Evolutionary conservation across 768 basidiomycete genomes (phyloP), one percentile per base, ranked within the genome.

Genomic region (Coprinopsis marcescibilis): DNA sequence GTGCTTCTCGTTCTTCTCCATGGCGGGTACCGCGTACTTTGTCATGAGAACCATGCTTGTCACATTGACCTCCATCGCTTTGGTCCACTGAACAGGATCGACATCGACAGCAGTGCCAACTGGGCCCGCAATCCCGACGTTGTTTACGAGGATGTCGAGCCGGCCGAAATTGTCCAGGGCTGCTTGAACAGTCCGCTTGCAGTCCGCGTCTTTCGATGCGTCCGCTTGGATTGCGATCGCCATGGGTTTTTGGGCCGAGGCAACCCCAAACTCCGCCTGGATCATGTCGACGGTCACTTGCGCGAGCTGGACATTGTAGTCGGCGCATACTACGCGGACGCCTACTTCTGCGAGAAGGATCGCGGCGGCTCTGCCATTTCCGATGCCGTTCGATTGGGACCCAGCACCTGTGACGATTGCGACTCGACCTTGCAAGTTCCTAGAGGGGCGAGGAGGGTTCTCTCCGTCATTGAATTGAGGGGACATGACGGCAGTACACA

Each of bases 11-110:
- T 70, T 68, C 45, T 58, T 62, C 49, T 65, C 65, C 71, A 72
- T 72, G 10, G 68, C 71, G 13, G 69, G 70, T 1, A 71, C 63
- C 2, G 70, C 69, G 45, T 61, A 68, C 45, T 69, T 68, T 4
- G 65, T 51, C 71, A 72, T 72, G 36, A 71, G 58, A 56, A 72
- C 64, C 71, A 72, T 70, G 25, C 66, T 67, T 8, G 67, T 66
- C 13, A 72, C 66, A 49, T 70, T 70, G 6, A 67, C 55, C 39
- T 68, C 67, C 33, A 70, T 43, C 2, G 64, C 68, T 35, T 52
- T 59, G 14, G 63, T 64, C 64, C 71, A 68, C 37, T 63, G 54
- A 44, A 45, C 54, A 1, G 58, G 59, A 38, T 67, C 65, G 19
- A 72, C 64, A 32, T 69, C 65, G 1, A 71, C 64, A 12, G 67